Conservation (phyloP, 371 early-diverging fungal species). For the Ordospora colligata region DNA sequence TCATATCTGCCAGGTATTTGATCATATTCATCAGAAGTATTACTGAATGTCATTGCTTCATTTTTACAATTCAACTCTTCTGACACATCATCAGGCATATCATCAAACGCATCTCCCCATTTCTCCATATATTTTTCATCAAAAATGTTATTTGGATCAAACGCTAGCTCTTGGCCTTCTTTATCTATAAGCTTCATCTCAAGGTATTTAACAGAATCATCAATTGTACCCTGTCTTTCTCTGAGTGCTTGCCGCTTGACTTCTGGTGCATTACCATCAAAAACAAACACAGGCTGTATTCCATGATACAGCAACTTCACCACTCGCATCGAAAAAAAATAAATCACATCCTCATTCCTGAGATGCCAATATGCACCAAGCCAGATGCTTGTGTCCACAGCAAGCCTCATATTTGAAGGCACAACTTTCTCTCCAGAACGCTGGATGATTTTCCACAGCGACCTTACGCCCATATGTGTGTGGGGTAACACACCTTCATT, state of each 20-base stretch:
- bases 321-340: constrained; percentile 63
- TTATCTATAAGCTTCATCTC: constrained; percentile 5
- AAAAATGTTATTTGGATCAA: background rate
- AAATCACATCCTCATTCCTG: background rate
- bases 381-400: constrained; percentile 54
- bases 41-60: background rate
- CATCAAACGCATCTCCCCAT: constrained; percentile 26
- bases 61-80: background rate
- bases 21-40: background rate
- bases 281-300: constrained; percentile 81
- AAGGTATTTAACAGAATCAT: background rate
- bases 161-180: background rate
- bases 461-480: constrained; percentile 77
- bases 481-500: background rate
- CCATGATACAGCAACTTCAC: constrained; percentile 79
- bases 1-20: background rate
- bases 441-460: constrained; percentile 76
- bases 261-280: constrained; percentile 73
- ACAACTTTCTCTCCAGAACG: constrained; percentile 65
- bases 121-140: background rate
- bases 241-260: constrained; percentile 31
- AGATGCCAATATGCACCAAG: constrained; percentile 13
- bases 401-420: constrained; percentile 32
- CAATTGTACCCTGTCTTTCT: constrained; percentile 3
- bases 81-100: background rate